These are phyloP conservation scores for Rhizophagus clarus DNA, from an alignment of 192 early-diverging fungal genomes.

Conservation along the genomic window DNA sequence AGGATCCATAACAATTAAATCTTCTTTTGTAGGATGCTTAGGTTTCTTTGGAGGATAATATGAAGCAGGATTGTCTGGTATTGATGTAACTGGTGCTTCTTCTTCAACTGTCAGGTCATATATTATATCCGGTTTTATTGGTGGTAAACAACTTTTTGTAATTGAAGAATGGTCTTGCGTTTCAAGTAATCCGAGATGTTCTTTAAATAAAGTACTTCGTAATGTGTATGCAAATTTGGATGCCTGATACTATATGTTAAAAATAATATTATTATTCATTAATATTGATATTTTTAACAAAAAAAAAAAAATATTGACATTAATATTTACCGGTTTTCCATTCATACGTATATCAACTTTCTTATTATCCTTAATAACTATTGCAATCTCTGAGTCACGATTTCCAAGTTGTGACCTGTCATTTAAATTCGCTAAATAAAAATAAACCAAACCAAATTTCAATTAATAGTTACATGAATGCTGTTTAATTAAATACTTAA, in stretches of 20 bases:
- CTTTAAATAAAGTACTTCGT: slow-evolving; percentile 76
- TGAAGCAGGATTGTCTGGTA: background rate
- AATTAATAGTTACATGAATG: background rate
- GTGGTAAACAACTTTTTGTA: slow-evolving; percentile 40
- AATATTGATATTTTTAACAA: background rate
- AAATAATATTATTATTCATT: background rate
- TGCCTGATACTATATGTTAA: slow-evolving; percentile 61
- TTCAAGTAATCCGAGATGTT: slow-evolving; percentile 77
- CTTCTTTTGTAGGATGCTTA: slow-evolving; percentile 35
- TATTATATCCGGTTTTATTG: slow-evolving; percentile 34
- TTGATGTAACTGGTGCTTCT: background rate
- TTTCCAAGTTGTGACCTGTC: slow-evolving; percentile 88
- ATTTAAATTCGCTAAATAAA: slow-evolving; percentile 77
- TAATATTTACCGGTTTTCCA: slow-evolving; percentile 56
- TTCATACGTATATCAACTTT: slow-evolving; percentile 74
- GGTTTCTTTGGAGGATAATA: background rate
- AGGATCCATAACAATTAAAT: slow-evolving; percentile 67
- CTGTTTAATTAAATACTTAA: background rate
- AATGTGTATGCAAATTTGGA: slow-evolving; percentile 74
- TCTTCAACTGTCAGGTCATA: background rate
- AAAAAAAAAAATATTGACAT: too few relatives aligned
- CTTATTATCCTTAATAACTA: slow-evolving; percentile 77
- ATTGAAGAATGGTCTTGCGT: slow-evolving; percentile 42
- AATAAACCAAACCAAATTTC: background rate
- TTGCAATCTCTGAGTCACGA: slow-evolving; percentile 88